Evolutionary conservation across 2,329 filamentous ascomycete genomes (phyloP), one percentile per base, ranked within the genome.

Genomic region (Aspergillus brunneoviolaceus): DNA sequence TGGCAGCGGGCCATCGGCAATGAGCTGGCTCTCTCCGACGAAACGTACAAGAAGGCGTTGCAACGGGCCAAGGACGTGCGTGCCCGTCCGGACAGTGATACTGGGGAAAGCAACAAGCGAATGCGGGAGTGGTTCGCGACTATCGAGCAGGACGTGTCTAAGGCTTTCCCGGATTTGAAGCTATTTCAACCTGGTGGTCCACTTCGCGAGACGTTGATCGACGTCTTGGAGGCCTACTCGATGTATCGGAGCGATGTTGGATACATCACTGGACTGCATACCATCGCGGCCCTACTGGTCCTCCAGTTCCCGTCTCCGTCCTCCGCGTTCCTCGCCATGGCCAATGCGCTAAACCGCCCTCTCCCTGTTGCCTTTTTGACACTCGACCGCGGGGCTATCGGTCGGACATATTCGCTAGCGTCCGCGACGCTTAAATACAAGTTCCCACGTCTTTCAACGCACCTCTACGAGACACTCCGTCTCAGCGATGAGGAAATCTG

Each of bases 211-310:
- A 81, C 81, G 14, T 76, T 88, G 23, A 76, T 84, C 25, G 80
- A 87, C 67, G 81, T 88, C 10, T 79, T 87, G 61, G 80, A 86
- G 64, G 85, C 86, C 29, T 88, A 87, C 70, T 81, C 83, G 10
- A 84, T 85, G 77, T 88, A 88, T 71, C 83, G 86, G 62, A 82
- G 82, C 53, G 85, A 88, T 65, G 82, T 88, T 45, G 84, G 85
- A 56, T 87, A 86, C 63, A 79, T 84, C 56, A 80, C 81, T 64
- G 84, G 85, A 58, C 82, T 85, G 60, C 85, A 87, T 66, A 80
- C 83, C 48, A 81, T 85, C 59, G 85, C 85, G 23, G 86, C 82
- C 9, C 76, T 87, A 5, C 77, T 88, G 14, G 79, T 86, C 21
- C 78, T 87, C 45, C 84, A 85, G 67, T 80, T 87, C 53, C 75